Evolutionary conservation across 2,329 filamentous ascomycete genomes (phyloP).

Genomic region (Fusarium oligoseptatum): DNA sequence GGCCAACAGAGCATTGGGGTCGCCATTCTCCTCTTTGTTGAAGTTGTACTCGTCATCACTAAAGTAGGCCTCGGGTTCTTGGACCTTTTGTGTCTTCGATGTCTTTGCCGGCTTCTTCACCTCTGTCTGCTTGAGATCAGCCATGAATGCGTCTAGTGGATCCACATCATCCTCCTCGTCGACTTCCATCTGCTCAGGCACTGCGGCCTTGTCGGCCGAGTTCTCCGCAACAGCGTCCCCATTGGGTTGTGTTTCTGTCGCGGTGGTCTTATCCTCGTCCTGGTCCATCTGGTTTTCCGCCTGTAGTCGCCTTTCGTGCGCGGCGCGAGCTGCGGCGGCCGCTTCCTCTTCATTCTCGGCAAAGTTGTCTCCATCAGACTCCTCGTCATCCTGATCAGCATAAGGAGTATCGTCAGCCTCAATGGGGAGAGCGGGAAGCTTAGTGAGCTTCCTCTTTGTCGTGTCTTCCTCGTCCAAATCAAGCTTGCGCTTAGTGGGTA

Average conservation of each 20-base stretch:
- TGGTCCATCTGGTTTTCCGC: conserved; percentile 65
- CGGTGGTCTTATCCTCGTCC: conserved; percentile 41
- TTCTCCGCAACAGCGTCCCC: conserved; percentile 45
- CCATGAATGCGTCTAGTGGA: conserved; percentile 98
- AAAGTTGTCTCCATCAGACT: conserved; percentile 81
- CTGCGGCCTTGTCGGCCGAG: conserved; percentile 33
- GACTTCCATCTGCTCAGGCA: conserved; percentile 67
- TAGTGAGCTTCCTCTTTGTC: conserved; percentile 88
- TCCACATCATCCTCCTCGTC: conserved; percentile 80
- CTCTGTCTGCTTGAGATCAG: conserved; percentile 70
- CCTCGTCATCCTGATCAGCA: conserved; percentile 75
- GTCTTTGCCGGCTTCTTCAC: conserved; percentile 54
- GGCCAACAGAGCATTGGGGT: conserved; percentile 63
- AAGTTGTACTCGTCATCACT: conserved; percentile 82
- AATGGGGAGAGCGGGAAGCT: conserved; percentile 83
- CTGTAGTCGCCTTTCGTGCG: conserved; percentile 82
- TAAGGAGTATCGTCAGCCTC: conserved; percentile 73
- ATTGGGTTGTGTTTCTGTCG: conserved; percentile 48
- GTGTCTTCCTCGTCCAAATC: conserved; percentile 91
- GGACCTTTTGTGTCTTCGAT: conserved; percentile 62
- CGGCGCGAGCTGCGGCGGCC: conserved; percentile 85
- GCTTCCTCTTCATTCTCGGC: conserved; percentile 89
- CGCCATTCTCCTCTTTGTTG: conserved; percentile 61
- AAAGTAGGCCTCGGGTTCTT: conserved; percentile 87
- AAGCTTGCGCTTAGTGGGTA: conserved; percentile 78